Percentiles rank a stretch among this genome's conserved stretches.
These are phyloP conservation scores for Onygenales sp. DNA, from an alignment of 2,329 filamentous ascomycete genomes.

Conservation along the genomic window DNA sequence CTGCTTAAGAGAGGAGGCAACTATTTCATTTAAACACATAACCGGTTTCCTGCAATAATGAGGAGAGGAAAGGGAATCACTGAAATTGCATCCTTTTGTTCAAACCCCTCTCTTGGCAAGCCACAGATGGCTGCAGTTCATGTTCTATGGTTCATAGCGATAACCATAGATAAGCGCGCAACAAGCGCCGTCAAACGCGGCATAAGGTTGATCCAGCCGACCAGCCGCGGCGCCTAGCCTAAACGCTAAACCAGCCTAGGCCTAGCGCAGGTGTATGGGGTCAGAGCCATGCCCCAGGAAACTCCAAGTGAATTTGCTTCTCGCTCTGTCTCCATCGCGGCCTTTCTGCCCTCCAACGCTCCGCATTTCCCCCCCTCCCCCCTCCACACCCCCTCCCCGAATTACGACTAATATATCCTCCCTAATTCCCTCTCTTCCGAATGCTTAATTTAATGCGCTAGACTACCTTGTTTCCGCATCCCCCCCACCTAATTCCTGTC, in stretches of 20 bases:
- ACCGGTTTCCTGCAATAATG: too few species aligned
- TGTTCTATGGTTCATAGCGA: conserved; percentile 11
- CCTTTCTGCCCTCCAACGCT: not conserved
- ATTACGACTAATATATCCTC: too few species aligned
- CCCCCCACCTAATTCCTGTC: not conserved
- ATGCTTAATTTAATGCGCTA: too few species aligned
- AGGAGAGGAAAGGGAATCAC: too few species aligned
- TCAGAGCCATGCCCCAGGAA: conserved; percentile 2
- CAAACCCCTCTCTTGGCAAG: too few species aligned
- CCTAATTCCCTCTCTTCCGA: too few species aligned
- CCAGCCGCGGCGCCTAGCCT: not conserved
- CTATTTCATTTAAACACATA: too few species aligned
- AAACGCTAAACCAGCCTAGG: conserved; percentile 1
- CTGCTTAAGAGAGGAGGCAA: too few species aligned
- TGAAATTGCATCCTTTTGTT: too few species aligned
- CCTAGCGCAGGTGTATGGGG: conserved; percentile 1
- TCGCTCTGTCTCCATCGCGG: not conserved
- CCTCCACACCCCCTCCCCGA: not conserved
- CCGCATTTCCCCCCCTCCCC: not conserved
- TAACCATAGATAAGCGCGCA: conserved; percentile 24
- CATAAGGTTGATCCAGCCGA: not conserved
- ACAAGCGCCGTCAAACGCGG: not conserved
- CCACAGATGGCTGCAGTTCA: too few species aligned
- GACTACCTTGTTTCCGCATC: too few species aligned
- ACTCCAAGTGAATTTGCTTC: not conserved